A percentile compares a stretch with the other conserved stretches of the same genome.
Evolutionary conservation across 768 basidiomycete species (phyloP).

Genomic region (Serendipita indica): DNA sequence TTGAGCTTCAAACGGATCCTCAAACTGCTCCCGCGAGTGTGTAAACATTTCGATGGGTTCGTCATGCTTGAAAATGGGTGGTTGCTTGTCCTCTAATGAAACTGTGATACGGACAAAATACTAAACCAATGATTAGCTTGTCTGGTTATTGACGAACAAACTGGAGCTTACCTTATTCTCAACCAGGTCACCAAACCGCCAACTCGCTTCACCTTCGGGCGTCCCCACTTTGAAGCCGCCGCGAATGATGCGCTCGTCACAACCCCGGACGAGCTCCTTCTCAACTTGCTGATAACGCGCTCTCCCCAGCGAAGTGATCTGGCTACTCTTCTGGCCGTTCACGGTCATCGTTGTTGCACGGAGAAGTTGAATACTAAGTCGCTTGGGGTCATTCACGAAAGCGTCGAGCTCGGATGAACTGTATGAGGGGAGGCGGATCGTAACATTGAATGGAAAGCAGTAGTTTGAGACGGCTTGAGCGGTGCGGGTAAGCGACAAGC

Average conservation of each 20-base stretch:
- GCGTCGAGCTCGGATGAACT: no score
- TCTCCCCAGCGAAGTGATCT: background rate
- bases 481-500: background rate
- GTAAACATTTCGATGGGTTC: conserved; percentile 6
- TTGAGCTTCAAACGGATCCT: background rate
- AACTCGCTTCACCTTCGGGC: background rate
- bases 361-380: no score
- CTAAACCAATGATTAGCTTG: no score
- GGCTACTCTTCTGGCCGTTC: background rate
- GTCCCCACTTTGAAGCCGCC: background rate
- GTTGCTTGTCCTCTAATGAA: background rate
- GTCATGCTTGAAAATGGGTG: background rate
- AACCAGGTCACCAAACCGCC: background rate
- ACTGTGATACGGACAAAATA: background rate
- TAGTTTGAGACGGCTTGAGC: background rate
- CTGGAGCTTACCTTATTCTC: background rate
- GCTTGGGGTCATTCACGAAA: no score
- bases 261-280: background rate
- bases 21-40: background rate
- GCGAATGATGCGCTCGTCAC: background rate
- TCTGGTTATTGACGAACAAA: no score
- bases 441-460: background rate
- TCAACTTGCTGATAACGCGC: background rate
- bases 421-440: background rate
- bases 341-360: conserved; percentile 1